Conservation (phyloP, 192 early-diverging fungal species). For the Backusella luteola region DNA sequence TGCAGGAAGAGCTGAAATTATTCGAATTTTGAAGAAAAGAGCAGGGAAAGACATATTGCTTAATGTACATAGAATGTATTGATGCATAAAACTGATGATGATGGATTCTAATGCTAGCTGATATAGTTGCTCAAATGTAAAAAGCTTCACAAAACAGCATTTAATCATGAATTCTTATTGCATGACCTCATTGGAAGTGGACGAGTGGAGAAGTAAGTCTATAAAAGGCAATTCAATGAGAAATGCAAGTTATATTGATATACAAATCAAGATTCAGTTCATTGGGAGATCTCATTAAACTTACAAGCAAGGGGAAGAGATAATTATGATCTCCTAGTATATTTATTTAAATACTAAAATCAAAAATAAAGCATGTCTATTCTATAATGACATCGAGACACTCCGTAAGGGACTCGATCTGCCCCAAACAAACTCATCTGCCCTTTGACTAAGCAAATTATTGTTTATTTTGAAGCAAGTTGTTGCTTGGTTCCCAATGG, state of each 20-base stretch:
- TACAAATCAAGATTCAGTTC: constrained; percentile 16
- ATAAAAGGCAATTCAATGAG: neutral
- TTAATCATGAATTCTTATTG: constrained; percentile 43
- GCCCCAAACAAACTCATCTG: constrained; percentile 12
- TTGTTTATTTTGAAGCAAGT: neutral
- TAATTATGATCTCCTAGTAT: neutral
- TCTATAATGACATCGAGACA: neutral
- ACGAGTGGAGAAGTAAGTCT: constrained; percentile 42
- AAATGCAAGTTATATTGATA: neutral
- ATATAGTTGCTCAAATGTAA: constrained; percentile 37
- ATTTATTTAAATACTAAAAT: neutral
- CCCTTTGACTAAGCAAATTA: neutral
- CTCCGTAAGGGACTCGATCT: neutral
- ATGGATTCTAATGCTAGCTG: neutral
- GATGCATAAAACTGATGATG: neutral
- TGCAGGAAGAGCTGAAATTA: constrained; percentile 44
- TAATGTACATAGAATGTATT: constrained; percentile 18
- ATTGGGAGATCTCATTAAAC: constrained; percentile 43
- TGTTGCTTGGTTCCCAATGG: neutral
- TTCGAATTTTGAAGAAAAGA: constrained; percentile 42
- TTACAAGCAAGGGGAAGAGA: constrained; percentile 45
- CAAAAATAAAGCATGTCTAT: neutral
- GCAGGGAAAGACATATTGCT: constrained; percentile 44
- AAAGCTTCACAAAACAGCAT: constrained; percentile 33
- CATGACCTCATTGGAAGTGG: constrained; percentile 53